Evolutionary conservation across 2,329 filamentous ascomycete genomes (phyloP).

Genomic region (Aspergillus sp.): DNA sequence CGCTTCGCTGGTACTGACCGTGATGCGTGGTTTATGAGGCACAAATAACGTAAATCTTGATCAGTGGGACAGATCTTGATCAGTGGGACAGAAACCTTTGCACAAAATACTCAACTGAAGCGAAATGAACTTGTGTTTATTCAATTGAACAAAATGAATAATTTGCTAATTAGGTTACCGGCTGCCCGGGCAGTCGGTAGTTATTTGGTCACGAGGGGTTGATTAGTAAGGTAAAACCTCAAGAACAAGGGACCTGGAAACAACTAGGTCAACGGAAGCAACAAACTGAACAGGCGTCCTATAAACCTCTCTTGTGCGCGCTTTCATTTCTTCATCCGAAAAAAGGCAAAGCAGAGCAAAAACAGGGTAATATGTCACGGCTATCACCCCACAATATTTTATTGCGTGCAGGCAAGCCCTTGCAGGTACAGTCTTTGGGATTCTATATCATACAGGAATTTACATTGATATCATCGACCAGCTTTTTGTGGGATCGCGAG

Average conservation of each 20-base stretch:
- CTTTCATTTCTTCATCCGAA: not conserved
- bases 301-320: not conserved
- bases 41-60: not conserved
- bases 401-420: conserved; percentile 2
- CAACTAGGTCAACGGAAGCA: not conserved
- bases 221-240: not conserved
- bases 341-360: not conserved
- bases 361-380: conserved; percentile 4
- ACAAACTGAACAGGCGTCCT: not conserved
- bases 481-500: conserved; percentile 5
- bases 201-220: not conserved
- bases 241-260: not conserved
- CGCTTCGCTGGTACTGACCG: not conserved
- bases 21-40: too few species aligned
- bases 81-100: not conserved
- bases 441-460: not conserved
- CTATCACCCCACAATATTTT: conserved; percentile 5
- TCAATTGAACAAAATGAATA: not conserved
- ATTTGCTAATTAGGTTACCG: not conserved
- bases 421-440: conserved; percentile 12
- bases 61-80: not conserved
- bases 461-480: conserved; percentile 1
- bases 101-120: not conserved
- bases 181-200: not conserved
- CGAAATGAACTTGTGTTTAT: not conserved